Percentiles rank a stretch among this genome's conserved stretches.
These are phyloP conservation scores for Lasiosphaeria ovina DNA, from an alignment of 495 filamentous ascomycete genomes.

Conservation along the genomic window DNA sequence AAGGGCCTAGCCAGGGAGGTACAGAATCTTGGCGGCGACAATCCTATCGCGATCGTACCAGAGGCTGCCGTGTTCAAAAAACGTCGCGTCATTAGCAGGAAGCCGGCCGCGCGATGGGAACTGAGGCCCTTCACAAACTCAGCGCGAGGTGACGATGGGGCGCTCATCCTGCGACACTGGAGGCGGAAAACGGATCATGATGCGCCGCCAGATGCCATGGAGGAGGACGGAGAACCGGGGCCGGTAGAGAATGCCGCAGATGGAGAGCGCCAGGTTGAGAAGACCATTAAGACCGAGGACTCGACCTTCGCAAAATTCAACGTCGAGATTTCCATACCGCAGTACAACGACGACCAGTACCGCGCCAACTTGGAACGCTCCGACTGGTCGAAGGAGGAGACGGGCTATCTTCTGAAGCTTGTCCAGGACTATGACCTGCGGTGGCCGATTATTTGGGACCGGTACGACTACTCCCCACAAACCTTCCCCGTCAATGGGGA, in stretches of 20 bases:
- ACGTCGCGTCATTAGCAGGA: slow-evolving; percentile 46
- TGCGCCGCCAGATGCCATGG: slow-evolving; percentile 12
- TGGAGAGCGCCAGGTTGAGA: slow-evolving; percentile 16
- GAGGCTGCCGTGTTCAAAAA: slow-evolving; percentile 48
- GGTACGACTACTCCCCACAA: slow-evolving; percentile 73
- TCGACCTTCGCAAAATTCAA: slow-evolving; percentile 77
- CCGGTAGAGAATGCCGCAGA: slow-evolving; percentile 14
- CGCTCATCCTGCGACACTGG: slow-evolving; percentile 69
- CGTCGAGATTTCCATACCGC: slow-evolving; percentile 66
- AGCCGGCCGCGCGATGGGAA: slow-evolving; percentile 64
- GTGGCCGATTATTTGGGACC: slow-evolving; percentile 90
- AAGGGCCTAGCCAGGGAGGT: slow-evolving; percentile 59
- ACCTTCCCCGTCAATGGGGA: slow-evolving; percentile 26
- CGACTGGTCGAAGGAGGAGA: slow-evolving; percentile 89
- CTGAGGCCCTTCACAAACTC: slow-evolving; percentile 54
- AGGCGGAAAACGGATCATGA: slow-evolving; percentile 42
- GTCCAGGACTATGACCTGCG: slow-evolving; percentile 76
- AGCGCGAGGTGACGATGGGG: slow-evolving; percentile 44
- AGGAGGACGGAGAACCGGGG: slow-evolving; percentile 19
- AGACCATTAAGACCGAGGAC: slow-evolving; percentile 43
- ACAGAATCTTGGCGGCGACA: slow-evolving; percentile 56
- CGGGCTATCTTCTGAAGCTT: slow-evolving; percentile 79
- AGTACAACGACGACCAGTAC: slow-evolving; percentile 86
- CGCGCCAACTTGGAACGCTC: slow-evolving; percentile 65
- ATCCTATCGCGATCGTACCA: slow-evolving; percentile 48